Evolutionary conservation across 371 early-diverging fungal genomes (phyloP), one percentile per base, ranked within the genome.

Genomic region (Mucor lusitanicus): DNA sequence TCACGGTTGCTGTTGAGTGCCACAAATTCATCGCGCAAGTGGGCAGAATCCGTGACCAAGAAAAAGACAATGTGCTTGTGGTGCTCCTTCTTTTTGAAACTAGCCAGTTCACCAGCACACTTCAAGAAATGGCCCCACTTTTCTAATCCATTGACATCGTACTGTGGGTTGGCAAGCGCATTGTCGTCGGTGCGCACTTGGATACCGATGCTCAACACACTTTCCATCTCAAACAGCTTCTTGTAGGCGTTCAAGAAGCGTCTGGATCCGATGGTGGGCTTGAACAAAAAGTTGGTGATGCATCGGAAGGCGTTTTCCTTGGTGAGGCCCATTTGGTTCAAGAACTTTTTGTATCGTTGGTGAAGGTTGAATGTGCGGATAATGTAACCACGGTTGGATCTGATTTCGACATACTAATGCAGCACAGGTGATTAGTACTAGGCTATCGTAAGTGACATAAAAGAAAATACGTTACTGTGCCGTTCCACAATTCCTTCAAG

Each of bases 311-410:
- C 48, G 55, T 84, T 84, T 56, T 77, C 77, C 40, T 77, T 78
- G 19, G 74, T 76, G 8, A 84, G 58, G 0, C 84, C 84, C 63
- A 81, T 73, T 9, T 59, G 25, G 2, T 72, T 65, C 8, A 81
- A 59, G 9, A 50, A 61, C 15, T 68, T 68, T 5, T 65, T 74
- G 39, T 81, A 81, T 37, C 59, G 42, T 13, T 63, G 62, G 15
- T 78, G 78, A 12, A 70, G 44, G 59, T 76, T 66, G 44, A 84
- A 84, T 1, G 82, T 81, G 50, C 77, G 77, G 25, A 84, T 68
- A 25, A 84, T 77, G 62, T 75, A 81, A 12, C 74, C 84, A 35
- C 84, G 84, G 50, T 84, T 84, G 4, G 80, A 79, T 33, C 73
- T 61, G 25, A 76, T 67, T 42, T 81, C 74, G 15, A 84, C 74